These are phyloP conservation scores for Ziziphus jujuba DNA, from an alignment of 306 rosid genomes.

Conservation along the genomic window DNA sequence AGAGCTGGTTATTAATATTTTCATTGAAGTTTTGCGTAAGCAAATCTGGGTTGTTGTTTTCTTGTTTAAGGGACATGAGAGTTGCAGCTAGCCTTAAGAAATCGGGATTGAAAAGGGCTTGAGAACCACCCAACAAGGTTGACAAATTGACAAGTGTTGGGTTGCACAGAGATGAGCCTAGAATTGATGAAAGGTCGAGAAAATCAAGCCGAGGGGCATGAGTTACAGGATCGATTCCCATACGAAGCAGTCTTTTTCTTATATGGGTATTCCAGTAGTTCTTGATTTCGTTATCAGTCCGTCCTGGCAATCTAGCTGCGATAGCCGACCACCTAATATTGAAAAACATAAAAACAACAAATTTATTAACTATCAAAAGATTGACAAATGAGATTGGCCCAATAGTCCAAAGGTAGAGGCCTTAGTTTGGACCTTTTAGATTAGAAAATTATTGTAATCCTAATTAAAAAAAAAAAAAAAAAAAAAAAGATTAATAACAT, in stretches of 20 bases:
- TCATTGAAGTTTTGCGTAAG: constrained; percentile 38
- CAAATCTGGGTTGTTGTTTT: constrained; percentile 32
- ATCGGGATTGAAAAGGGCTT: constrained; percentile 60
- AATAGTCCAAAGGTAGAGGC: too few species aligned
- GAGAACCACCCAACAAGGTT: constrained; percentile 49
- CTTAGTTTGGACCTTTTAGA: neutral
- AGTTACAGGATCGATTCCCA: constrained; percentile 92
- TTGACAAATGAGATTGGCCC: too few species aligned
- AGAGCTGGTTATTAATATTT: constrained; percentile 30
- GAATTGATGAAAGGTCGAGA: constrained; percentile 64
- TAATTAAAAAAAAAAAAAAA: neutral
- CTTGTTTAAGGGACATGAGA: constrained; percentile 48
- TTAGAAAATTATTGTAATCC: too few species aligned
- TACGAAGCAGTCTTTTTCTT: constrained; percentile 68
- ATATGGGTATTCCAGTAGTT: constrained; percentile 95
- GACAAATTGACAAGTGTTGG: constrained; percentile 57
- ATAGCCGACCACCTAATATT: constrained; percentile 84
- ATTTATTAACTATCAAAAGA: neutral
- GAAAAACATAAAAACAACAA: neutral
- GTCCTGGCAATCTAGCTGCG: constrained; percentile 83
- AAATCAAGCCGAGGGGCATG: constrained; percentile 86
- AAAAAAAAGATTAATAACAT: constrained; percentile 11
- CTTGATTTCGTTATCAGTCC: constrained; percentile 93
- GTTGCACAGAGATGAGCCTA: constrained; percentile 48
- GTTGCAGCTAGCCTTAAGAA: constrained; percentile 53